Evolutionary conservation across 139 green algal species (phyloP).

Genomic region (Auxenochlorella pyrenoidosa): DNA sequence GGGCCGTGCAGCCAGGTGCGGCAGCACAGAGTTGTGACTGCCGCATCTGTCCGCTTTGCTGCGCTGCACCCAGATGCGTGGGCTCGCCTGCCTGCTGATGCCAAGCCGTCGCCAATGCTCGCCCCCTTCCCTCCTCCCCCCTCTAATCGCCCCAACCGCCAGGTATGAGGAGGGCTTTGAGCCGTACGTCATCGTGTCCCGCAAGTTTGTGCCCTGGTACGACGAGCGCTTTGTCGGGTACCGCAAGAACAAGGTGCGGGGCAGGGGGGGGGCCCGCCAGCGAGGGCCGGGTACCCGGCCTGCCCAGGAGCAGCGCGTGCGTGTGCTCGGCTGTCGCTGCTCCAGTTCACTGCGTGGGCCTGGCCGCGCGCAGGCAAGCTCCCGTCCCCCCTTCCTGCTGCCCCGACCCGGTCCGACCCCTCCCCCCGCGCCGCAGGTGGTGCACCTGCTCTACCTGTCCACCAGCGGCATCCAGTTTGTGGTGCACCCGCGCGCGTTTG

Average conservation of each 20-base stretch:
- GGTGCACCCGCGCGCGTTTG: slow-evolving; percentile 61
- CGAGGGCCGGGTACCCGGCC: too few species aligned
- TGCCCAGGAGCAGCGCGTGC: too few species aligned
- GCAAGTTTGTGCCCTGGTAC: slow-evolving; percentile 50
- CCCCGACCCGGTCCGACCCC: too few species aligned
- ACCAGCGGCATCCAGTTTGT: slow-evolving; percentile 51
- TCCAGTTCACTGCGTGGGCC: too few species aligned
- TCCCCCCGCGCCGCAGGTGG: background rate
- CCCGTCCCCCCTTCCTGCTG: too few species aligned
- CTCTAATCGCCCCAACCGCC: background rate
- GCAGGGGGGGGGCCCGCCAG: too few species aligned
- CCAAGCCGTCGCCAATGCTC: background rate
- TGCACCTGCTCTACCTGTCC: slow-evolving; percentile 57
- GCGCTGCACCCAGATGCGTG: background rate
- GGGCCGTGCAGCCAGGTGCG: background rate
- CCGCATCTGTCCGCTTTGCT: background rate
- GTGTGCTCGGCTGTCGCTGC: too few species aligned
- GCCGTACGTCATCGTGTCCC: slow-evolving; percentile 51
- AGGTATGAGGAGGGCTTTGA: slow-evolving; percentile 59
- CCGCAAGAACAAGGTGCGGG: slow-evolving; percentile 55
- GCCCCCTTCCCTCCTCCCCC: background rate
- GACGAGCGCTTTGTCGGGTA: slow-evolving; percentile 61
- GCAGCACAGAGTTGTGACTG: background rate
- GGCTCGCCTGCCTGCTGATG: background rate
- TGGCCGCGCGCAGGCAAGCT: too few species aligned